Evolutionary conservation across 495 filamentous ascomycete genomes (phyloP), one percentile per base, ranked within the genome.

Genomic region (Penicillium herquei): DNA sequence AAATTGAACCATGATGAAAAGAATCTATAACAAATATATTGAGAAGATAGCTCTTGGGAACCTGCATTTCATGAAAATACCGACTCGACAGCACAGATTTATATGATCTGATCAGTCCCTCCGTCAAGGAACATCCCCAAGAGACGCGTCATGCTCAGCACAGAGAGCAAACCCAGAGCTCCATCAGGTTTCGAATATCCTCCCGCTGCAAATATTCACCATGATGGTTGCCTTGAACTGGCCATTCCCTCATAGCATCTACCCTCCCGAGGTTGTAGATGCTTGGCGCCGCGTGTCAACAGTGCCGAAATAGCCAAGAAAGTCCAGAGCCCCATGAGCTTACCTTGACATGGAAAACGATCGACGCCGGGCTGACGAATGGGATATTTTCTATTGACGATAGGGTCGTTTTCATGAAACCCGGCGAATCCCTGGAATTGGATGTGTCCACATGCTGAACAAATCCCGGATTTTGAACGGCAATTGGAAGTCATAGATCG

Each of bases 211-310:
- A 37, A 37, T 37, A 2, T 10, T 7, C 34, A 37, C 6, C 34
- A 9, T 37, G 9, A 37, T 37, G 34, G 34, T 37, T 37, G 34
- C 21, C 21, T 26, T 26, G 21, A 26, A 26, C 21, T 44, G 1
- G 21, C 2, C 21, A 26, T 26, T 30, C 16, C 17, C 26, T 12
- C 26, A 18, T 21, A n/a, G 37, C 1, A 14, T 39, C 37, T 14
- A 13, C 13, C n/a, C n/a, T n/a, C n/a, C 16, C 13, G 10, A 41
- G 39, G 13, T 14, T 7, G 26, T 12, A 11, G 40, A 9, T 42
- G 47, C 59, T 63, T 63, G 60, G 60, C 56, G 56, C 56, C 60
- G 60, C 56, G 56, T 62, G 45, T 59, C 46, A 16, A 39, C 16
- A 47, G 21, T 43, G 6, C 12, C 34, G 34, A 7, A 34, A 16